These are phyloP conservation scores for Melaleuca quinquenervia DNA, from an alignment of 345 rosid genomes.

Conservation along the genomic window DNA sequence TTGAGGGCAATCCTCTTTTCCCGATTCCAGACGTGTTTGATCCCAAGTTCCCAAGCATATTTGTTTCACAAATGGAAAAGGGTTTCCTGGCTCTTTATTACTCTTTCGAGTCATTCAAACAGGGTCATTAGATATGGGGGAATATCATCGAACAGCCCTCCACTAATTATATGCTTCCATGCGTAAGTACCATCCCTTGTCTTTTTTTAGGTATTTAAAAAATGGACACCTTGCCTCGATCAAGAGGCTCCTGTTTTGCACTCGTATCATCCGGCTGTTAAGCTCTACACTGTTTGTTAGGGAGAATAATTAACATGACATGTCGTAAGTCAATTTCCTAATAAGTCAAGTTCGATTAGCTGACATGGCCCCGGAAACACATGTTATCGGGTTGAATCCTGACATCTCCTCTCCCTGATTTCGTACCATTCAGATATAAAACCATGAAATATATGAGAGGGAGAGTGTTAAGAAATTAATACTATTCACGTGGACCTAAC, in stretches of 20 bases:
- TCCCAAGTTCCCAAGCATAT: not conserved
- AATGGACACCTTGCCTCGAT: not conserved
- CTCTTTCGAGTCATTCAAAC: constrained; percentile 8
- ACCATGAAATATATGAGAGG: not conserved
- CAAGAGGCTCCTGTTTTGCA: not conserved
- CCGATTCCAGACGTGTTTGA: not conserved
- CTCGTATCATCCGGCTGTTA: not conserved
- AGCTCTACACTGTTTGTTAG: not conserved
- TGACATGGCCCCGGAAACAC: not conserved
- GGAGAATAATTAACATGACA: not conserved
- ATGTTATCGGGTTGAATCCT: not conserved
- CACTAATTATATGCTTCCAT: not conserved
- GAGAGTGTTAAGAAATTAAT: not conserved
- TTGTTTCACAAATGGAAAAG: constrained; percentile 1
- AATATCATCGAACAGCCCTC: not conserved
- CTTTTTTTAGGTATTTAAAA: not conserved
- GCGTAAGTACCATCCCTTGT: not conserved
- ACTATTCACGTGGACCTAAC: not conserved
- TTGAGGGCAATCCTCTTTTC: not conserved
- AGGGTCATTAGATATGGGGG: constrained; percentile 2
- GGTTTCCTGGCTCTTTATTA: not conserved
- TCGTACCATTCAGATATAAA: not conserved
- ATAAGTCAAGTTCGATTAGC: not conserved
- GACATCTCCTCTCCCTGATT: not conserved
- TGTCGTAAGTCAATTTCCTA: not conserved